These are phyloP conservation scores for Paradendryphiella salina DNA, from an alignment of 2,329 filamentous ascomycete genomes.

Conservation along the genomic window DNA sequence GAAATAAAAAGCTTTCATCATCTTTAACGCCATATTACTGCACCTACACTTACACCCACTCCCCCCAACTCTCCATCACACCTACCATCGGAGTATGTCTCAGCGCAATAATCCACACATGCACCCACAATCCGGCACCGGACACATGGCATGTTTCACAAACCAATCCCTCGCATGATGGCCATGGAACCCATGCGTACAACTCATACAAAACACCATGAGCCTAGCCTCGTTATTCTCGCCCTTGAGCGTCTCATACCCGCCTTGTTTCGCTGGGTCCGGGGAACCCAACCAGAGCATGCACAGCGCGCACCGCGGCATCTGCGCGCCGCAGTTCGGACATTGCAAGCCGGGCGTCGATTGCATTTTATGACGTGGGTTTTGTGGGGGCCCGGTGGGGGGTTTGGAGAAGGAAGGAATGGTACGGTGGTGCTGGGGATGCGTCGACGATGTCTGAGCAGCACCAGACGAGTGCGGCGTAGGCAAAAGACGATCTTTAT, in stretches of 20 bases:
- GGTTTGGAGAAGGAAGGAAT: background rate
- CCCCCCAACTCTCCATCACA: background rate
- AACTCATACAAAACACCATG: constrained; percentile 64
- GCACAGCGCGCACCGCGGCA: constrained; percentile 66
- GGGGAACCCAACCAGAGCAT: constrained; percentile 64
- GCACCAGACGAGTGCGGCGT: constrained; percentile 3
- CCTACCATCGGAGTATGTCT: background rate
- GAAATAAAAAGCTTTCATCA: too few species aligned
- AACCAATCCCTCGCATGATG: constrained; percentile 67
- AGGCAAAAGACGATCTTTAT: constrained; percentile 29
- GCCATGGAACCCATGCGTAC: constrained; percentile 66
- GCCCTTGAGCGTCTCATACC: constrained; percentile 41
- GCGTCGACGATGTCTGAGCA: too few species aligned
- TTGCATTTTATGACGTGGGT: constrained; percentile 31
- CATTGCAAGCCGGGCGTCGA: constrained; percentile 57
- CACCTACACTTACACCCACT: background rate
- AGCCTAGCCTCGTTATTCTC: constrained; percentile 58
- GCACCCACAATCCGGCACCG: constrained; percentile 60
- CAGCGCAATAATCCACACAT: constrained; percentile 53
- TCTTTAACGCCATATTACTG: too few species aligned
- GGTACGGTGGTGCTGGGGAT: background rate
- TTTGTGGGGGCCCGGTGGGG: constrained; percentile 1
- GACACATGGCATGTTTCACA: constrained; percentile 56
- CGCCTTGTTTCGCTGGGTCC: constrained; percentile 54
- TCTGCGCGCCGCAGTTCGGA: constrained; percentile 63